A percentile compares a stretch with the other conserved stretches of the same genome.
phyloP scores from a whole-genome alignment of 305 asterid species.

The Fraxinus baroniana region DNA sequence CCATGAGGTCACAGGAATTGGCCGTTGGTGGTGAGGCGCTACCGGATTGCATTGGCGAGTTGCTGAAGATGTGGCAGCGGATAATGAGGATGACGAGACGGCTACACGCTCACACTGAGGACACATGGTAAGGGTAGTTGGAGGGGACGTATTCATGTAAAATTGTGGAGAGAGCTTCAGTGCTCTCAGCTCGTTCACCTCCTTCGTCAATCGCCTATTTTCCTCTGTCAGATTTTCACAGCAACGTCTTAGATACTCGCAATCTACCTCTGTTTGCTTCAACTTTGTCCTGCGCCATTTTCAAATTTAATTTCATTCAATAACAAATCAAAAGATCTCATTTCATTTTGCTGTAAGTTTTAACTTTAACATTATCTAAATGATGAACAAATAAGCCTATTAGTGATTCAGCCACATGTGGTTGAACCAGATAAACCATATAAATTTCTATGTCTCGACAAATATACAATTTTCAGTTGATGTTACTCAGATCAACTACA shows the following conservation, averaged over 20 bases:
- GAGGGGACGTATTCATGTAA: slow-evolving; percentile 92
- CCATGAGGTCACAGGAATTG: slow-evolving; percentile 49
- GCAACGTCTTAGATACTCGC: slow-evolving; percentile 83
- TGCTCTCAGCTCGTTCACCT: slow-evolving; percentile 75
- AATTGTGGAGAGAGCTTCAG: slow-evolving; percentile 77
- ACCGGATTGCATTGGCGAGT: slow-evolving; percentile 25
- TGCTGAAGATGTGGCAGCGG: slow-evolving; percentile 29
- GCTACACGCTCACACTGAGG: slow-evolving; percentile 91
- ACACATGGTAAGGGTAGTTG: slow-evolving; percentile 95
- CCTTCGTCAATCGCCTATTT: slow-evolving; percentile 79
- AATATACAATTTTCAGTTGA: not conserved
- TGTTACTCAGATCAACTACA: not conserved
- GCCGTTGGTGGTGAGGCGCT: slow-evolving; percentile 29
- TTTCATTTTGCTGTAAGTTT: not conserved
- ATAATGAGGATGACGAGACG: slow-evolving; percentile 43
- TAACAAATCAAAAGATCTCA: not conserved
- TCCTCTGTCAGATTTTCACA: slow-evolving; percentile 86
- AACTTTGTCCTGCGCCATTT: slow-evolving; percentile 71
- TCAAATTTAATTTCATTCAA: not conserved
- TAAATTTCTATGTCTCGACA: not conserved
- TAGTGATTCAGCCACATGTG: not conserved
- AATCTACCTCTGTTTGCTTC: slow-evolving; percentile 96
- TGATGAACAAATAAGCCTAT: not conserved
- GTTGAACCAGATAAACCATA: not conserved
- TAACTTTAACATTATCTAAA: not conserved